These are phyloP conservation scores for Candida montana DNA, from an alignment of 805 yeast species.

Conservation along the genomic window DNA sequence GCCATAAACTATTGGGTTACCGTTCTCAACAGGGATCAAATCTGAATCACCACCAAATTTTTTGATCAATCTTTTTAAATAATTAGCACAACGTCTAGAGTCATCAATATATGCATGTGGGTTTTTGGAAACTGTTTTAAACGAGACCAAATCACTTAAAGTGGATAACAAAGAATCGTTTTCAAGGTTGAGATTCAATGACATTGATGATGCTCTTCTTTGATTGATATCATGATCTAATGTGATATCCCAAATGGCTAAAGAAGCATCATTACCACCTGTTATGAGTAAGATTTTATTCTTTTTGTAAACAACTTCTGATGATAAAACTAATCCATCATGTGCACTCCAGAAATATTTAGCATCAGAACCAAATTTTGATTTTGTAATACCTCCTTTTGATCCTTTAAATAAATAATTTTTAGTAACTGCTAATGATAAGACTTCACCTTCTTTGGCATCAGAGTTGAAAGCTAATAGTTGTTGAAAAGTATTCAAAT, in stretches of 20 bases:
- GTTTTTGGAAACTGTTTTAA: constrained; percentile 70
- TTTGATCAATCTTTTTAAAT: constrained; percentile 53
- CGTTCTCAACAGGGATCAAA: constrained; percentile 66
- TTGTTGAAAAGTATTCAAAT: constrained; percentile 73
- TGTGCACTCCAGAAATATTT: constrained; percentile 46
- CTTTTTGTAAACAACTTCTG: constrained; percentile 39
- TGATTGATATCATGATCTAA: constrained; percentile 8
- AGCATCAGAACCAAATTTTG: constrained; percentile 44
- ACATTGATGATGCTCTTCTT: constrained; percentile 13
- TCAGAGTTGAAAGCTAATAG: constrained; percentile 38
- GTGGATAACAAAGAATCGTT: constrained; percentile 62
- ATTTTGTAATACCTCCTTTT: constrained; percentile 41
- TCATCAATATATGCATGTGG: constrained; percentile 69
- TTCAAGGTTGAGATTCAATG: constrained; percentile 29
- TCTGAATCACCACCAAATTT: constrained; percentile 68
- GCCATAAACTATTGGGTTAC: constrained; percentile 84
- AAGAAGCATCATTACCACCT: constrained; percentile 65
- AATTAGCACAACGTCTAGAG: constrained; percentile 82
- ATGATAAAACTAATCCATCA: constrained; percentile 53
- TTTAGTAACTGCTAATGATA: constrained; percentile 51
- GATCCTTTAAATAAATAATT: constrained; percentile 59
- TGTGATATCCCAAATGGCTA: constrained; percentile 65
- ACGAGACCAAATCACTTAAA: constrained; percentile 57
- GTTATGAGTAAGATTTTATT: constrained; percentile 47
- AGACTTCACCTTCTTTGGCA: constrained; percentile 33